These are phyloP conservation scores for Serendipita sp. DNA, from an alignment of 768 basidiomycete species.

Conservation along the genomic window DNA sequence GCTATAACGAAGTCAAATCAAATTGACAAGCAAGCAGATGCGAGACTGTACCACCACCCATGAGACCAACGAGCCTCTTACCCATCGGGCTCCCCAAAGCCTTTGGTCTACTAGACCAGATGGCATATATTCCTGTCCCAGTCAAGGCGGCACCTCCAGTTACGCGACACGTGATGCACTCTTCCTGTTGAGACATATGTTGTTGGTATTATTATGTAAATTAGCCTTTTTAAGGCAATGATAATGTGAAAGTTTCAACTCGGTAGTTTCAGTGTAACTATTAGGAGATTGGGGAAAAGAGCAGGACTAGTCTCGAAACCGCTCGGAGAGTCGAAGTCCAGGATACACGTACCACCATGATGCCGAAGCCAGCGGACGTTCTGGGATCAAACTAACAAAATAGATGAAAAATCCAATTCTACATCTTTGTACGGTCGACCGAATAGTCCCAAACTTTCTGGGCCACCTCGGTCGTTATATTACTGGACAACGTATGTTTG, in stretches of 20 bases:
- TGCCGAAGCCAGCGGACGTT: no score
- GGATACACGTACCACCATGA: no score
- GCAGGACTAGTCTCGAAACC: no score
- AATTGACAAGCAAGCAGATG: neutral
- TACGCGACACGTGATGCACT: neutral
- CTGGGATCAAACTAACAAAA: no score
- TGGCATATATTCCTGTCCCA: neutral
- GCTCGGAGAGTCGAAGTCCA: no score
- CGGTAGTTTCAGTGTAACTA: no score
- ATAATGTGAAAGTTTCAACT: no score
- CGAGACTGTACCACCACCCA: neutral
- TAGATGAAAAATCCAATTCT: no score
- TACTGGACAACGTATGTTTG: neutral
- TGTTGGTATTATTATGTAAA: neutral
- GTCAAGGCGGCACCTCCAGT: neutral
- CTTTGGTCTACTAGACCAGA: neutral
- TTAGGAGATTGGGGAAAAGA: no score
- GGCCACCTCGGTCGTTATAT: neutral
- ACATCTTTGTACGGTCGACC: neutral
- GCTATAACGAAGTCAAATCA: neutral
- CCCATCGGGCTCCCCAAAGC: neutral
- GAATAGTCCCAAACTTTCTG: neutral
- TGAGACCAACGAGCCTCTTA: neutral
- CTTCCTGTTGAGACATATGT: neutral
- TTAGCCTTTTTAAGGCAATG: no score